phyloP scores from a whole-genome alignment of 495 filamentous ascomycete species.

The Aspergillus wentii region DNA sequence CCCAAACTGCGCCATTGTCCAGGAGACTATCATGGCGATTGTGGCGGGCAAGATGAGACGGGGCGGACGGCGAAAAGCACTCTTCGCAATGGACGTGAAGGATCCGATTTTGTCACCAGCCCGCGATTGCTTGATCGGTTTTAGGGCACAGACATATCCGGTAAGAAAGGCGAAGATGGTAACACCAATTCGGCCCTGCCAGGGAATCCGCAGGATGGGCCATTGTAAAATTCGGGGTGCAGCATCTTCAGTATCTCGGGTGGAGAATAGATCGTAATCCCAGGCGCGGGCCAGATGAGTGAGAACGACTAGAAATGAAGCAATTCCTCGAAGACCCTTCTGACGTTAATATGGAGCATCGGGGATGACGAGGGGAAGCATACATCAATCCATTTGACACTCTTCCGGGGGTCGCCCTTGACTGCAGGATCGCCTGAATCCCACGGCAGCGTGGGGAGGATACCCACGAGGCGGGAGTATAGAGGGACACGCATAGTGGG shows the following conservation, averaged over 20 bases:
- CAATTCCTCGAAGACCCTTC: conserved; percentile 60
- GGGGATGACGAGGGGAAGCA: too few species aligned
- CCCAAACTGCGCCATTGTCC: conserved; percentile 53
- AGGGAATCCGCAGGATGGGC: conserved; percentile 56
- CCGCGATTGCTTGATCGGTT: conserved; percentile 56
- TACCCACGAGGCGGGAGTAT: conserved; percentile 28
- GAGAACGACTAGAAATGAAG: conserved; percentile 57
- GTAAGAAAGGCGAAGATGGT: conserved; percentile 64
- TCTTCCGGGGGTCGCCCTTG: conserved; percentile 42
- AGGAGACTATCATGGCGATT: conserved; percentile 53
- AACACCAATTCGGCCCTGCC: conserved; percentile 61
- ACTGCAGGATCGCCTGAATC: conserved; percentile 21
- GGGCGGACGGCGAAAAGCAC: conserved; percentile 59
- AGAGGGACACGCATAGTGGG: conserved; percentile 11
- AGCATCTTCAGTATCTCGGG: conserved; percentile 40
- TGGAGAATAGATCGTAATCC: conserved; percentile 53
- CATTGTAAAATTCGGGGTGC: conserved; percentile 51
- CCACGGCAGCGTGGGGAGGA: conserved; percentile 22
- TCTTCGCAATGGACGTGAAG: conserved; percentile 52
- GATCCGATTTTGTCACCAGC: conserved; percentile 49
- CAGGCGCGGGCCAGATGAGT: conserved; percentile 60
- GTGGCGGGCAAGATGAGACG: conserved; percentile 57
- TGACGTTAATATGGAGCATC: conserved; percentile 1
- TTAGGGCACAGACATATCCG: conserved; percentile 63
- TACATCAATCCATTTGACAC: conserved; percentile 70